phyloP scores from a whole-genome alignment of 129 eudicot genomes.

The Saposhnikovia divaricata region DNA sequence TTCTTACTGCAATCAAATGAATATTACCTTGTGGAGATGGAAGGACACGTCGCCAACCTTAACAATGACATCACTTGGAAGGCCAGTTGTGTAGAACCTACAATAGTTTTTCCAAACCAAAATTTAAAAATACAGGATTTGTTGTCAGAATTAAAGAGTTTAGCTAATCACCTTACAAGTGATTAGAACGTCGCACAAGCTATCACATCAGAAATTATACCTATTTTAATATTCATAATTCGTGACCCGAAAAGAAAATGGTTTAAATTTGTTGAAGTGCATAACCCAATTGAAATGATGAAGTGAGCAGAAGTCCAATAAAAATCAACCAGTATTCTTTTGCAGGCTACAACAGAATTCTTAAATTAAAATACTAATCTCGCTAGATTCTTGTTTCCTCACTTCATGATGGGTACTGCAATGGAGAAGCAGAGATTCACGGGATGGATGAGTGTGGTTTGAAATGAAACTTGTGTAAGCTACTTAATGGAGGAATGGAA shows the following conservation, averaged over 20 bases:
- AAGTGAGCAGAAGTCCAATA: background rate
- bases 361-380: background rate
- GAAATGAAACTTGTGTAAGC: background rate
- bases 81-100: slow-evolving; percentile 93
- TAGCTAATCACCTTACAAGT: background rate
- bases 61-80: slow-evolving; percentile 80
- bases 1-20: background rate
- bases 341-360: background rate
- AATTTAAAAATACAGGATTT: background rate
- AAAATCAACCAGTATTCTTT: background rate
- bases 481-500: background rate
- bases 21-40: slow-evolving; percentile 88
- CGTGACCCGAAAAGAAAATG: background rate
- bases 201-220: background rate
- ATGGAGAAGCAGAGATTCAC: background rate
- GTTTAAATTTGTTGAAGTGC: background rate
- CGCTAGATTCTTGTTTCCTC: background rate
- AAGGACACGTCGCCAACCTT: slow-evolving; percentile 88
- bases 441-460: background rate
- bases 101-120: slow-evolving; percentile 8
- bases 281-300: background rate
- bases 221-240: background rate
- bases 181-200: background rate
- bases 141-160: background rate
- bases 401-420: background rate